These are phyloP conservation scores for Tolypocladium nubicola DNA, from an alignment of 2,329 filamentous ascomycete species.

Conservation along the genomic window DNA sequence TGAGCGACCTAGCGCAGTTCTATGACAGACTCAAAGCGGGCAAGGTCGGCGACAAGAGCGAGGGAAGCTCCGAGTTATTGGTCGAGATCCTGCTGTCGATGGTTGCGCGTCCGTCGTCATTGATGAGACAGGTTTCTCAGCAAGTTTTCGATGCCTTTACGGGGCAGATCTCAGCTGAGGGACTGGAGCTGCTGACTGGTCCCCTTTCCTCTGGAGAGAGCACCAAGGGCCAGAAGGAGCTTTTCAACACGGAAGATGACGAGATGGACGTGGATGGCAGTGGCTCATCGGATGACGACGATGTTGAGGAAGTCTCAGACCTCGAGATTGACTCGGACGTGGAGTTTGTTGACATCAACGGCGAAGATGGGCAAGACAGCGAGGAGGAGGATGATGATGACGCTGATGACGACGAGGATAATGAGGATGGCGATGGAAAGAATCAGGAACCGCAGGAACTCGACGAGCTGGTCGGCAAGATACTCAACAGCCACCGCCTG, in stretches of 20 bases:
- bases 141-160: constrained; percentile 83
- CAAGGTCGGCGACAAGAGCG: constrained; percentile 34
- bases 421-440: constrained; percentile 28
- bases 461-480: constrained; percentile 66
- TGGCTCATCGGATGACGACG: constrained; percentile 29
- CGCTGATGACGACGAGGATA: constrained; percentile 27
- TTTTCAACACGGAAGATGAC: constrained; percentile 65
- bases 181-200: constrained; percentile 54
- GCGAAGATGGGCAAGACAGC: constrained; percentile 29
- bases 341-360: constrained; percentile 35
- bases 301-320: constrained; percentile 30
- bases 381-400: constrained; percentile 26
- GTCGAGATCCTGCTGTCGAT: constrained; percentile 88
- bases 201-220: constrained; percentile 73
- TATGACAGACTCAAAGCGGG: constrained; percentile 52
- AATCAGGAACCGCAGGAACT: constrained; percentile 39
- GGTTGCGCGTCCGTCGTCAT: constrained; percentile 70
- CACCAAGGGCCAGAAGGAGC: constrained; percentile 69
- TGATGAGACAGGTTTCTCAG: constrained; percentile 78
- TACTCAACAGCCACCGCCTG: constrained; percentile 60
- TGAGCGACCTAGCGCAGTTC: constrained; percentile 72
- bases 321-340: constrained; percentile 37
- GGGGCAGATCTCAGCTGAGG: constrained; percentile 59
- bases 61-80: constrained; percentile 57
- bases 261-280: constrained; percentile 42